Conservation (phyloP, 2,329 filamentous ascomycete species). For the Colletotrichum tofieldiae region DNA sequence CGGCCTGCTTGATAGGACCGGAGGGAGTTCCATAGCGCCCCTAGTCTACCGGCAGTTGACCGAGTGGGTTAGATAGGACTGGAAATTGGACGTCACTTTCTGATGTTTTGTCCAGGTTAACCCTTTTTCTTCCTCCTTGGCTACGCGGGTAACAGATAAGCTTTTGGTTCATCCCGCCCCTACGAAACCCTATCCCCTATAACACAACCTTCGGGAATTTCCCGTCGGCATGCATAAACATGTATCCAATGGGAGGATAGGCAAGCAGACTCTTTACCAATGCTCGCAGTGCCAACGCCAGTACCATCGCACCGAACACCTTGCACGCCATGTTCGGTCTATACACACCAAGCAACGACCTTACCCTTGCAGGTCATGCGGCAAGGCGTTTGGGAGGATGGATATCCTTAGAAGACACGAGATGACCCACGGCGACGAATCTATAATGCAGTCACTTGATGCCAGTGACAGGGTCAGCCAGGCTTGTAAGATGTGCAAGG, state of each 20-base stretch:
- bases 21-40: too few species aligned
- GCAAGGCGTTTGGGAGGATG: slow-evolving; percentile 20
- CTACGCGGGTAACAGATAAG: neutral
- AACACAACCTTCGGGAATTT: neutral
- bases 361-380: slow-evolving; percentile 6
- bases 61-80: neutral
- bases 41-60: neutral
- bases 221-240: neutral
- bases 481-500: slow-evolving; percentile 5
- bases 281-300: slow-evolving; percentile 22
- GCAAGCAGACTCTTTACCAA: slow-evolving; percentile 4
- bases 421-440: neutral
- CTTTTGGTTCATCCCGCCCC: neutral
- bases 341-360: slow-evolving; percentile 24
- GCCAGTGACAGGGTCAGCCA: neutral
- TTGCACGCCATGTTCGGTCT: slow-evolving; percentile 21
- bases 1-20: neutral
- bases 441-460: neutral
- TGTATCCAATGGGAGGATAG: too few species aligned
- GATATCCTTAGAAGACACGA: slow-evolving; percentile 21
- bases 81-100: too few species aligned
- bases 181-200: neutral
- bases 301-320: slow-evolving; percentile 19
- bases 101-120: neutral
- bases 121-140: neutral